A percentile compares a stretch with the other conserved stretches of the same genome.
phyloP scores from a whole-genome alignment of 805 yeast genomes.

The Teunomyces stri region DNA sequence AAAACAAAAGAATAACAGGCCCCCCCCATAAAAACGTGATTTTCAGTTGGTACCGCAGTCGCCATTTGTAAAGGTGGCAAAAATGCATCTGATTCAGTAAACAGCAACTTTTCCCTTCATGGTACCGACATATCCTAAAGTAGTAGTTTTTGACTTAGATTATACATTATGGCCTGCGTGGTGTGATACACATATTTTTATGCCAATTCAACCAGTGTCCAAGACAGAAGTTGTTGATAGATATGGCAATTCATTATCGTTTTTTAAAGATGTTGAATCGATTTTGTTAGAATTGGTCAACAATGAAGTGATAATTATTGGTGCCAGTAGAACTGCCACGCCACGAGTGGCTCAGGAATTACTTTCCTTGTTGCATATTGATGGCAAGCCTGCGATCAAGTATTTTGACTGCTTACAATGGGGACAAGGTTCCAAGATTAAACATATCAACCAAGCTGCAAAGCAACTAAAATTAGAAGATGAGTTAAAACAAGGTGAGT shows the following conservation, averaged over 20 bases:
- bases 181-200: conserved; percentile 72
- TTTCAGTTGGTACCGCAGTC: too few species aligned
- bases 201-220: conserved; percentile 38
- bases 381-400: conserved; percentile 49
- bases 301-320: conserved; percentile 51
- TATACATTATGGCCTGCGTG: conserved; percentile 81
- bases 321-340: conserved; percentile 78
- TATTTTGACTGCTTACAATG: conserved; percentile 62
- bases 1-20: not conserved
- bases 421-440: conserved; percentile 63
- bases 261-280: conserved; percentile 67
- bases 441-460: conserved; percentile 53
- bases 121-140: conserved; percentile 28
- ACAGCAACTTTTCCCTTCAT: not conserved
- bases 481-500: conserved; percentile 43
- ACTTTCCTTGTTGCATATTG: conserved; percentile 51
- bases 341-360: conserved; percentile 74
- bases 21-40: not conserved
- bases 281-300: conserved; percentile 54
- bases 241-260: conserved; percentile 51
- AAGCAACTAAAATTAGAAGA: conserved; percentile 44
- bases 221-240: conserved; percentile 47
- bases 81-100: not conserved
- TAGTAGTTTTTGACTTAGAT: conserved; percentile 72
- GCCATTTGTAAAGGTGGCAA: not conserved